A percentile compares a stretch with the other conserved stretches of the same genome.
phyloP scores from a whole-genome alignment of 2,329 filamentous ascomycete genomes.

The Paraconiothyrium sp. region DNA sequence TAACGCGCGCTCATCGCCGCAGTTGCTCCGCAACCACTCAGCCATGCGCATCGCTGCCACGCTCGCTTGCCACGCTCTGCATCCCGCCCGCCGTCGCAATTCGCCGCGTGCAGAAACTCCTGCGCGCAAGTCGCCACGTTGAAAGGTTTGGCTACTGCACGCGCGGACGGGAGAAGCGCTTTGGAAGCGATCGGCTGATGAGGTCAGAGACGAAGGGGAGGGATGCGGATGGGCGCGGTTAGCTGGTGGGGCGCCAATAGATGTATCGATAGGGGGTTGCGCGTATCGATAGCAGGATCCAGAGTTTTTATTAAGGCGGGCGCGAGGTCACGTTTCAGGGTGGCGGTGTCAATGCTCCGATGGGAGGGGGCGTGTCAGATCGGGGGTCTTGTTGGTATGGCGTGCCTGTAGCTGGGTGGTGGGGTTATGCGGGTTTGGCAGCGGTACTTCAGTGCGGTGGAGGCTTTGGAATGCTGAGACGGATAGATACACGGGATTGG shows the following conservation, averaged over 20 bases:
- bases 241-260: background rate
- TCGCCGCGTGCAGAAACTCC: background rate
- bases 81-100: background rate
- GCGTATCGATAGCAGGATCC: background rate
- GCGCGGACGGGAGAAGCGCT: conserved; percentile 9
- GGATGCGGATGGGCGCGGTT: conserved; percentile 2
- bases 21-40: background rate
- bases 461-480: too few relatives aligned
- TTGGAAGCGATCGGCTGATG: background rate
- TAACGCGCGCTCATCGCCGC: too few relatives aligned
- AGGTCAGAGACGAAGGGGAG: background rate
- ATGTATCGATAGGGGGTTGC: background rate
- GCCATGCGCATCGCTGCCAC: background rate
- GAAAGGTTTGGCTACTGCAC: conserved; percentile 4
- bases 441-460: too few relatives aligned
- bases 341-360: too few relatives aligned
- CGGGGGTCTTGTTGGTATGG: too few relatives aligned
- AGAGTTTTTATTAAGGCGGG: background rate
- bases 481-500: too few relatives aligned
- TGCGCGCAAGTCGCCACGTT: background rate
- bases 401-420: too few relatives aligned
- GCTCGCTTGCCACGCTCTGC: background rate
- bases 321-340: too few relatives aligned
- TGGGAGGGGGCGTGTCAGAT: too few relatives aligned
- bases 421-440: too few relatives aligned